A percentile compares a stretch with the other conserved stretches of the same genome.
phyloP scores from a whole-genome alignment of 2,329 filamentous ascomycete species.

The Trichophyton schoenleinii region DNA sequence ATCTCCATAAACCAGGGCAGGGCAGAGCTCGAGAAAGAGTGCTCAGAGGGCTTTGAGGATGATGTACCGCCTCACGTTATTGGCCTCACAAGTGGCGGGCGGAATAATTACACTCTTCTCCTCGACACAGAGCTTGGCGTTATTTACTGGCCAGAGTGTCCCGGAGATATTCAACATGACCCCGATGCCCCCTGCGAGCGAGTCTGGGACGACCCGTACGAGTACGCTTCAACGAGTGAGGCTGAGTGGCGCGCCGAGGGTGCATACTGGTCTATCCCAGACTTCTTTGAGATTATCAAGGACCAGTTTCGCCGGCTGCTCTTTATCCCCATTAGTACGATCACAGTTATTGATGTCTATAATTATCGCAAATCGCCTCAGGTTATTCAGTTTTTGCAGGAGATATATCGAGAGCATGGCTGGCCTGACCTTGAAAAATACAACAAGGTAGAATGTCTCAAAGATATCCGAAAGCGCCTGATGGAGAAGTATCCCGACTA shows the following conservation, averaged over 20 bases:
- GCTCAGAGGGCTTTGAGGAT: not conserved
- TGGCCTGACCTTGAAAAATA: constrained; percentile 23
- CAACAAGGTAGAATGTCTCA: constrained; percentile 20
- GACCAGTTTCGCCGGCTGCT: constrained; percentile 16
- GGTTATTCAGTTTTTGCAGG: constrained; percentile 10
- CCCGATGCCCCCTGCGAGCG: constrained; percentile 7
- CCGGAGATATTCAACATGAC: constrained; percentile 3
- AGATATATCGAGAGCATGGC: constrained; percentile 22
- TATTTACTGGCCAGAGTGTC: constrained; percentile 18
- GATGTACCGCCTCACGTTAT: constrained; percentile 11
- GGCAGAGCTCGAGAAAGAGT: not conserved
- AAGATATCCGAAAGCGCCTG: constrained; percentile 14
- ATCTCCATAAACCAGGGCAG: not conserved
- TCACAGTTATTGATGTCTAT: constrained; percentile 12
- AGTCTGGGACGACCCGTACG: constrained; percentile 16
- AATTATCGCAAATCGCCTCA: constrained; percentile 7
- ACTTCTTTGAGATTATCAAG: constrained; percentile 20
- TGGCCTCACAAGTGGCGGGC: constrained; percentile 6
- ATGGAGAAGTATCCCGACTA: constrained; percentile 11
- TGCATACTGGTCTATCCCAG: constrained; percentile 16
- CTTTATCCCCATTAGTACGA: constrained; percentile 14
- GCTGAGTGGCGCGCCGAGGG: constrained; percentile 17
- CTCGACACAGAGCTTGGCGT: constrained; percentile 21
- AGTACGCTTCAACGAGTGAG: constrained; percentile 14
- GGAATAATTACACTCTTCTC: constrained; percentile 14